These are phyloP conservation scores for Ceratocystis colombiana DNA, from an alignment of 2,329 filamentous ascomycete genomes.

Conservation along the genomic window DNA sequence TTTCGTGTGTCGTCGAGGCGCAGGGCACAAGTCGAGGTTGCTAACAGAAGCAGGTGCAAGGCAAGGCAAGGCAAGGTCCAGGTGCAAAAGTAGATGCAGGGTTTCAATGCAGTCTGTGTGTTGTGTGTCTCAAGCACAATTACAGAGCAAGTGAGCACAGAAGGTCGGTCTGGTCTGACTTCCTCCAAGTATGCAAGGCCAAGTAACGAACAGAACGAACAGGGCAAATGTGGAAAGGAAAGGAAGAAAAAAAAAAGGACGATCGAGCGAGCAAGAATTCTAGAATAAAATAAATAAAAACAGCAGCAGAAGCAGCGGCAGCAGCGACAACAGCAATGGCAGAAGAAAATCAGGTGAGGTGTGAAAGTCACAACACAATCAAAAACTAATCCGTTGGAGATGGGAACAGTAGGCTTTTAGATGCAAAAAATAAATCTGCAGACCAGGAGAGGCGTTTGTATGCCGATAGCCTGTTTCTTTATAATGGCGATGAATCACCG, in stretches of 20 bases:
- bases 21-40: conserved; percentile 13
- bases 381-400: neutral
- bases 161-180: conserved; percentile 7
- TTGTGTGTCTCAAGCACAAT: conserved; percentile 13
- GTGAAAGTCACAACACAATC: neutral
- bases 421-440: neutral
- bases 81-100: conserved; percentile 15
- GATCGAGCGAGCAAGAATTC: neutral
- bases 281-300: neutral
- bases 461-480: neutral
- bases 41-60: conserved; percentile 13
- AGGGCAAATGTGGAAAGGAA: neutral
- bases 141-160: conserved; percentile 11
- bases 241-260: neutral
- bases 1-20: conserved; percentile 15
- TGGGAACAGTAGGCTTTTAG: neutral
- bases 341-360: neutral
- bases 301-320: no score
- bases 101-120: conserved; percentile 13
- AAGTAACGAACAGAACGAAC: neutral
- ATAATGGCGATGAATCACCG: neutral
- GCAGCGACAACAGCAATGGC: no score
- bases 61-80: conserved; percentile 16
- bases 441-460: neutral
- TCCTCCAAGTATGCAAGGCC: neutral